Base-by-base conservation (phyloP, 1,284 basidiomycete genomes). In the Meripilus lineatus region DNA sequence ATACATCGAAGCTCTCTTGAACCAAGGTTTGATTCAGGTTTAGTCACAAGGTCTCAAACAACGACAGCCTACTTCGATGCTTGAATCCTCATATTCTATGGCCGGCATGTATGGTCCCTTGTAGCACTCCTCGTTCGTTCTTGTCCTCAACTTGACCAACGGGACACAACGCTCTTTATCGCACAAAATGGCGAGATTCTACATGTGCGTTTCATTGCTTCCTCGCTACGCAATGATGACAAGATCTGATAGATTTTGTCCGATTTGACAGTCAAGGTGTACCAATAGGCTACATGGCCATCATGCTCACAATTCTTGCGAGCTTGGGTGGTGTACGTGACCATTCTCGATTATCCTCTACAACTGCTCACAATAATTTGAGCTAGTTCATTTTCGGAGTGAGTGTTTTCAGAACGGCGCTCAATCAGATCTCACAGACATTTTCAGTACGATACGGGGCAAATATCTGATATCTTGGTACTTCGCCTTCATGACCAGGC, bases 301-400 rank as follows among this genome's bases (percentile, higher is more conserved):
- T 88, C 58, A 70, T 79, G 64, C 67, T 88, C 47, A 84, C 84
- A 47, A 55, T 82, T 37, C 63, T 90, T 23, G 83, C 85, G 33
- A 81, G 78, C 42, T 86, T 89, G 76, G 87, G 86, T 49, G 86
- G 85, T 42, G 58, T 58, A 48, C 36, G 58, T 46, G 17, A 21
- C 32, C n/a, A 26, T 36, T 32, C 30, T 46, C 32, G 25, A 10
- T 20, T 40, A 20, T 23, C 25, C 35, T 21, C 39, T 13, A 25
- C 14, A 7, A n/a, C 8, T 20, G 17, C 28, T 5, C 21, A 7
- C 26, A 37, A 8, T 15, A 1, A 23, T 7, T 34, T 42, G n/a
- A 33, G 81, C 79, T 61, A 80, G 58, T 87, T 86, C 65, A 83
- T 88, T 52, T 84, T 86, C 52, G 81, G 81, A 48, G 65, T 66